Percentiles rank a stretch among this genome's conserved stretches.
Conservation (phyloP, 768 basidiomycete species). For the Wakefieldia striispora region DNA sequence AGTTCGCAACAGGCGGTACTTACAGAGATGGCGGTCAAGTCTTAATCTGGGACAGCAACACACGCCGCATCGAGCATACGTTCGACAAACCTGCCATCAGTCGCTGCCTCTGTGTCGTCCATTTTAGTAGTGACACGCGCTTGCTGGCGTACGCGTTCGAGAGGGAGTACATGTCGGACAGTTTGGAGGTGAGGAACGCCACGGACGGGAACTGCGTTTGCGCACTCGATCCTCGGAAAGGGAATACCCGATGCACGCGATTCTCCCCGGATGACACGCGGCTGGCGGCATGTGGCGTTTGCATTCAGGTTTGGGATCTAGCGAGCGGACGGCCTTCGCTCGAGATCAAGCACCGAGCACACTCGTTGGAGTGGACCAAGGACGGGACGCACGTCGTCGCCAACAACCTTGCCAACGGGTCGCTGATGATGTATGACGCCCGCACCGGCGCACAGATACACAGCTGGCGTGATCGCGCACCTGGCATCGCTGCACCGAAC, state of each 20-base stretch:
- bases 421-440: slow-evolving; percentile 24
- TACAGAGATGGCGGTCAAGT: slow-evolving; percentile 26
- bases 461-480: slow-evolving; percentile 16
- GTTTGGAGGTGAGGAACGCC: slow-evolving; percentile 14
- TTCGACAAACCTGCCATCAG: slow-evolving; percentile 23
- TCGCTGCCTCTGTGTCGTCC: slow-evolving; percentile 23
- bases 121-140: slow-evolving; percentile 21
- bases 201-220: slow-evolving; percentile 11
- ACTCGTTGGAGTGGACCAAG: slow-evolving; percentile 25
- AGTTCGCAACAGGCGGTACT: slow-evolving; percentile 23
- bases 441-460: slow-evolving; percentile 18
- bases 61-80: slow-evolving; percentile 23
- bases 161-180: slow-evolving; percentile 26
- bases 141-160: slow-evolving; percentile 21
- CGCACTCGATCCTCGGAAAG: slow-evolving; percentile 23
- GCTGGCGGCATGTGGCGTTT: slow-evolving; percentile 22
- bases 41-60: slow-evolving; percentile 20
- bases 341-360: slow-evolving; percentile 26
- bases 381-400: slow-evolving; percentile 19
- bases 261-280: slow-evolving; percentile 24
- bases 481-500: slow-evolving; percentile 1
- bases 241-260: slow-evolving; percentile 24
- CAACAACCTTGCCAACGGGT: slow-evolving; percentile 23
- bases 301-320: slow-evolving; percentile 25
- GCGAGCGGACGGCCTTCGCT: slow-evolving; percentile 16